Conservation (phyloP, 106 monocot genomes). For the Gastrodia elata region DNA sequence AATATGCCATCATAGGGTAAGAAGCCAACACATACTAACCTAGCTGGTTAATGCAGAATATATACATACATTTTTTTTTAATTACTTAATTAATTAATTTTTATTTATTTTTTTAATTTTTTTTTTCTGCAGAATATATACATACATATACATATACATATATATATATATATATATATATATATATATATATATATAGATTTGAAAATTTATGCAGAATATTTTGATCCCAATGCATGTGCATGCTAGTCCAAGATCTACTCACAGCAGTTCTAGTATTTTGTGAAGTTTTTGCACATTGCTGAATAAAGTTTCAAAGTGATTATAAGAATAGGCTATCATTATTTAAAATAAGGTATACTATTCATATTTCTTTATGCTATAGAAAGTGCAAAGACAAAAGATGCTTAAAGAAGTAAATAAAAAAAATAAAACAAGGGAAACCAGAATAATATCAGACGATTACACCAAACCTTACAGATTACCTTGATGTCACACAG, state of each 20-base stretch:
- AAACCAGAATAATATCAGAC: neutral
- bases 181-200: neutral
- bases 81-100: no score
- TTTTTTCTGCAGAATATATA: no score
- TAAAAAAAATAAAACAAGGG: neutral
- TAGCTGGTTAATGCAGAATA: no score
- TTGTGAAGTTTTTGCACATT: neutral
- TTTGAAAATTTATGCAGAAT: neutral
- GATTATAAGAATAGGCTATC: neutral
- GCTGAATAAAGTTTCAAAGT: neutral
- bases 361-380: neutral
- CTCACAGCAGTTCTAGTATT: neutral
- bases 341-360: neutral
- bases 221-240: neutral
- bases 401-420: neutral
- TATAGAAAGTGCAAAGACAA: neutral
- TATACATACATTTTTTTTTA: no score
- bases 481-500: conserved; percentile 92
- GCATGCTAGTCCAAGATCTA: neutral
- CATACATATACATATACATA: no score
- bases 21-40: no score
- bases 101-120: no score
- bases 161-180: neutral
- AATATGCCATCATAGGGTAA: no score
- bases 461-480: neutral